Evolutionary conservation across 176 grass and related monocot species (phyloP).

Genomic region (Dactylis glomerata): DNA sequence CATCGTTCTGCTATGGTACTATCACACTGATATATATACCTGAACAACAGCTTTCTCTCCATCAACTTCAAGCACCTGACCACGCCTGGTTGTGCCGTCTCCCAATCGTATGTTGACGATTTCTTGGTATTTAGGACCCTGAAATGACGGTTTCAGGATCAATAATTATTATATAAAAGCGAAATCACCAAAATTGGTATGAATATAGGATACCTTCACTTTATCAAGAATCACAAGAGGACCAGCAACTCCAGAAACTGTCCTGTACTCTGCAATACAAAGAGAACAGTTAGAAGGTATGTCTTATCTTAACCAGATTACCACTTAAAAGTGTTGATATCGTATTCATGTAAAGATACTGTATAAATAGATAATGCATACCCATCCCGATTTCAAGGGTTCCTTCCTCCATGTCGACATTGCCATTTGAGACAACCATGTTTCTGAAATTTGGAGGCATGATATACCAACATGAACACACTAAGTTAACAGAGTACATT

Average conservation of each 20-base stretch:
- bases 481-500: neutral
- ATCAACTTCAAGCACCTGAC: conserved; percentile 81
- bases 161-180: neutral
- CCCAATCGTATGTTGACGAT: conserved; percentile 79
- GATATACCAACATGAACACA: neutral
- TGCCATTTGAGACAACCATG: conserved; percentile 54
- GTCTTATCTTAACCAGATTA: neutral
- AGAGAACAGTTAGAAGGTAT: neutral
- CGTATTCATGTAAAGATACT: neutral
- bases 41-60: conserved; percentile 87
- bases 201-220: conserved; percentile 55
- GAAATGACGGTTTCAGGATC: conserved; percentile 2
- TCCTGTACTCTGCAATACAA: conserved; percentile 64
- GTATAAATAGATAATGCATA: conserved; percentile 23
- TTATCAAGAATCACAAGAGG: conserved; percentile 81
- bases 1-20: neutral
- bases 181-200: neutral
- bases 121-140: conserved; percentile 88
- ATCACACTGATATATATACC: conserved; percentile 37
- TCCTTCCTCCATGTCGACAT: conserved; percentile 61
- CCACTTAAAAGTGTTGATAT: neutral
- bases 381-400: conserved; percentile 68
- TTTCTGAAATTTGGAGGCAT: conserved; percentile 31
- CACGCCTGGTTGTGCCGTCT: conserved; percentile 68
- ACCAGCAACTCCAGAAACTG: conserved; percentile 74